Evolutionary conservation across 2,329 filamentous ascomycete species (phyloP), one percentile per base, ranked within the genome.

Genomic region (Elsinoe perseae): DNA sequence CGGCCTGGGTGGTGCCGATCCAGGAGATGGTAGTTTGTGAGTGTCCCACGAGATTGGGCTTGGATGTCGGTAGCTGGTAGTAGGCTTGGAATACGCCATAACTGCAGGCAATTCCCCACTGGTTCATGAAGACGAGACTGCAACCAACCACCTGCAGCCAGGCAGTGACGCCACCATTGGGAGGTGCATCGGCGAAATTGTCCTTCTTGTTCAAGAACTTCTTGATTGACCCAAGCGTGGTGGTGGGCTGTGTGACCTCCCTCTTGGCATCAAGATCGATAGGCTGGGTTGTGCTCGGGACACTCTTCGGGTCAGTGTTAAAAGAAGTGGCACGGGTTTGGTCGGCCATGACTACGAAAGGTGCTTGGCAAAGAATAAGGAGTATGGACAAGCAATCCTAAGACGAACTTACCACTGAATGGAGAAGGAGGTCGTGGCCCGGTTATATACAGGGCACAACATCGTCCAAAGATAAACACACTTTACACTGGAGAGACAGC

Each of bases 121-220:
- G 63, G 40, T 62, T 64, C 56, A 64, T 68, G 28, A 64, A 62
- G 6, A 66, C 73, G 53, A 73, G 70, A 48, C 73, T 66, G n/a
- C 74, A 59, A 54, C 73, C 72, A 59, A 74, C 74, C 6, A 74
- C 72, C 48, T 74, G 72, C 28, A 74, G 59, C 73, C 72, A 75
- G 1, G 72, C 71, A 58, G 57, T 61, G 2, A 71, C 40, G 0
- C 72, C 72, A 4, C 72, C 72, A 62, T 75, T 65, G 0, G 72
- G 72, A n/a, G 57, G 53, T 9, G 34, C 56, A 18, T 44, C 38
- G n/a, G 52, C 52, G n/a, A 40, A 30, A 27, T 55, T 55, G 36
- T 42, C 52, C 21, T 53, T 53, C 30, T 53, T 53, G 50, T 53
- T 53, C 8, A 53, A 30, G 16, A 53, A 53, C 50, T 53, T 53